Conservation (phyloP, 2,329 filamentous ascomycete species). For the Thelonectria olida region DNA sequence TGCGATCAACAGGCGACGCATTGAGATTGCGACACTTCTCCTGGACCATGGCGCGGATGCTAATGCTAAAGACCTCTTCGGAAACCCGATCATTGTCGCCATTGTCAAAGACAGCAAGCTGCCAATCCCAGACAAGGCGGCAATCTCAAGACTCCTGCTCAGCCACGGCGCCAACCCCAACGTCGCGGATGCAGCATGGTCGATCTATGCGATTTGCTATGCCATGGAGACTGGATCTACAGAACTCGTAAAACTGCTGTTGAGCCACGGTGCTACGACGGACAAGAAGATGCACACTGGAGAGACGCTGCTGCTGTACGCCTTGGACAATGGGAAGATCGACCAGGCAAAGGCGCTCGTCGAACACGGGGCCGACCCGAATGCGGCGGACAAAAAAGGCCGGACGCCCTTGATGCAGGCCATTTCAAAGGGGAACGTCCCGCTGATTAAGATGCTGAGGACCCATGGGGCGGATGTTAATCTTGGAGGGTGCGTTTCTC, state of each 20-base stretch:
- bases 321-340: conserved; percentile 36
- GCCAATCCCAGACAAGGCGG: conserved; percentile 35
- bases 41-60: conserved; percentile 46
- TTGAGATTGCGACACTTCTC: conserved; percentile 45
- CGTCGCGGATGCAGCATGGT: conserved; percentile 35
- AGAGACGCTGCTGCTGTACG: conserved; percentile 44
- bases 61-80: conserved; percentile 43
- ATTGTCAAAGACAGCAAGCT: conserved; percentile 41
- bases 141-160: conserved; percentile 44
- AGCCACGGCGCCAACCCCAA: conserved; percentile 45
- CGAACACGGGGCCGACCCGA: conserved; percentile 45
- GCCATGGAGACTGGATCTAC: conserved; percentile 38
- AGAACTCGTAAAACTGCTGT: conserved; percentile 40
- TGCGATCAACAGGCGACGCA: conserved; percentile 43
- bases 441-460: conserved; percentile 42
- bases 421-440: conserved; percentile 38
- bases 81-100: conserved; percentile 44
- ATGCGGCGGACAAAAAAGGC: conserved; percentile 42
- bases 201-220: conserved; percentile 34
- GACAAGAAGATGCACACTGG: conserved; percentile 40
- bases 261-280: conserved; percentile 40
- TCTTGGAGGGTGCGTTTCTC: conserved; percentile 27
- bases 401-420: conserved; percentile 46
- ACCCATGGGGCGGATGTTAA: conserved; percentile 40
- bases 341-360: conserved; percentile 42